Conservation (phyloP, 2,329 filamentous ascomycete species). For the Graphium sp. region DNA sequence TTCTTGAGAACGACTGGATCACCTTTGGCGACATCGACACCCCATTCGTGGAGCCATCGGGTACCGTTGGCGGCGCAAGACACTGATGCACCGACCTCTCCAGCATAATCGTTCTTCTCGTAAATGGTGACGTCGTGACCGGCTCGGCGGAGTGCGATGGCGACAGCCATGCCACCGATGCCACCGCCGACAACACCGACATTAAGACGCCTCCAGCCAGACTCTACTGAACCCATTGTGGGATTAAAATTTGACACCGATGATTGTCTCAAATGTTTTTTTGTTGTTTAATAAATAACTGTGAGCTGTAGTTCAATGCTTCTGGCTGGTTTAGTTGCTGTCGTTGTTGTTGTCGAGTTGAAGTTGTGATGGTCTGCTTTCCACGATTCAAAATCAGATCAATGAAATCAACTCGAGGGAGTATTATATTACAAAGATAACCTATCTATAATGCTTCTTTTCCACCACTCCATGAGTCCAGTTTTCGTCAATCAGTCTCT, state of each 20-base stretch:
- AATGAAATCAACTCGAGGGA: too few relatives aligned
- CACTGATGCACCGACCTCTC: slow-evolving; percentile 51
- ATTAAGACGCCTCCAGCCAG: slow-evolving; percentile 23
- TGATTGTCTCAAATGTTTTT: not conserved
- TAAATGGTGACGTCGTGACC: slow-evolving; percentile 42
- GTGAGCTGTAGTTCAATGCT: not conserved
- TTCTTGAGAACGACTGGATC: slow-evolving; percentile 48
- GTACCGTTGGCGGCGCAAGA: slow-evolving; percentile 56
- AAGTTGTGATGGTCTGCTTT: too few relatives aligned
- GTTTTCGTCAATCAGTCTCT: too few relatives aligned
- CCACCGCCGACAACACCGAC: slow-evolving; percentile 27
- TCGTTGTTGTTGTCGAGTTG: too few relatives aligned
- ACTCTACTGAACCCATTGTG: slow-evolving; percentile 11
- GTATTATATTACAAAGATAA: too few relatives aligned
- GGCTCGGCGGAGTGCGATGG: slow-evolving; percentile 26
- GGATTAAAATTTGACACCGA: not conserved
- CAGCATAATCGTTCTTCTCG: slow-evolving; percentile 47
- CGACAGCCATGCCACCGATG: slow-evolving; percentile 28
- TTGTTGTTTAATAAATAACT: not conserved
- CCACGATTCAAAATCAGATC: too few relatives aligned
- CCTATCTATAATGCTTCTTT: too few relatives aligned
- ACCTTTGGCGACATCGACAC: slow-evolving; percentile 44
- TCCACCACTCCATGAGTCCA: too few relatives aligned
- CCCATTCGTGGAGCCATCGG: slow-evolving; percentile 53
- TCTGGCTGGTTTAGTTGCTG: too few relatives aligned